Conservation (phyloP, 2,329 filamentous ascomycete species). For the Coniochaeta ligniaria region DNA sequence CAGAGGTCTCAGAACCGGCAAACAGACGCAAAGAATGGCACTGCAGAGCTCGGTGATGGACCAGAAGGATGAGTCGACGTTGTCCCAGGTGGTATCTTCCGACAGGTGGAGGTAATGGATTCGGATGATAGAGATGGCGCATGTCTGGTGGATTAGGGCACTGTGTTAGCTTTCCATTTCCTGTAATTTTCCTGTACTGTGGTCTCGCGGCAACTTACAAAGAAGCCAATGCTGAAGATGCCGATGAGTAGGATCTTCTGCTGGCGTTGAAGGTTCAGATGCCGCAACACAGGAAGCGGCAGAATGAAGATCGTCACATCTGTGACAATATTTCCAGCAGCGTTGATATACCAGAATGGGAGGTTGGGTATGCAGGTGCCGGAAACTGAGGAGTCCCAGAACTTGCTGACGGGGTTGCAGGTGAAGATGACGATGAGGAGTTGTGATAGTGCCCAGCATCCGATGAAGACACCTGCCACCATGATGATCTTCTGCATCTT, state of each 20-base stretch:
- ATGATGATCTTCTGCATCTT: conserved; percentile 22
- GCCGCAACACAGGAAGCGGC: conserved; percentile 25
- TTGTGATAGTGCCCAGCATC: conserved; percentile 27
- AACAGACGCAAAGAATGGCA: conserved; percentile 26
- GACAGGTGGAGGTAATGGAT: conserved; percentile 26
- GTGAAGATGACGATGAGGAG: conserved; percentile 26
- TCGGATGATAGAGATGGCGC: conserved; percentile 29
- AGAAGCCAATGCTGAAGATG: conserved; percentile 30
- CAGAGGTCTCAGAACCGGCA: conserved; percentile 24
- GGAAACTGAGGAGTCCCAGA: conserved; percentile 21
- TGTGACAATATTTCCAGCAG: conserved; percentile 28
- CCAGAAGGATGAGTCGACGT: conserved; percentile 27
- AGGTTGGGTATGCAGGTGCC: conserved; percentile 24
- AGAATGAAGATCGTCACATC: conserved; percentile 28
- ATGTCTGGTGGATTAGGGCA: too few species aligned
- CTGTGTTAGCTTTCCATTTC: too few species aligned
- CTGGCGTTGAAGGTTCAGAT: conserved; percentile 22
- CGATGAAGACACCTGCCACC: conserved; percentile 22
- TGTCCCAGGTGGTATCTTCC: conserved; percentile 28
- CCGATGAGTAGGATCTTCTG: conserved; percentile 25
- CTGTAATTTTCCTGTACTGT: too few species aligned
- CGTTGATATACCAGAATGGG: conserved; percentile 27
- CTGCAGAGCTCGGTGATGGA: conserved; percentile 26
- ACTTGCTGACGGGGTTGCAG: conserved; percentile 25
- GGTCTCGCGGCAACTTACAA: conserved; percentile 18